Base-by-base conservation (phyloP, 108 stramenopile species). In the Epithemia pelagica region DNA sequence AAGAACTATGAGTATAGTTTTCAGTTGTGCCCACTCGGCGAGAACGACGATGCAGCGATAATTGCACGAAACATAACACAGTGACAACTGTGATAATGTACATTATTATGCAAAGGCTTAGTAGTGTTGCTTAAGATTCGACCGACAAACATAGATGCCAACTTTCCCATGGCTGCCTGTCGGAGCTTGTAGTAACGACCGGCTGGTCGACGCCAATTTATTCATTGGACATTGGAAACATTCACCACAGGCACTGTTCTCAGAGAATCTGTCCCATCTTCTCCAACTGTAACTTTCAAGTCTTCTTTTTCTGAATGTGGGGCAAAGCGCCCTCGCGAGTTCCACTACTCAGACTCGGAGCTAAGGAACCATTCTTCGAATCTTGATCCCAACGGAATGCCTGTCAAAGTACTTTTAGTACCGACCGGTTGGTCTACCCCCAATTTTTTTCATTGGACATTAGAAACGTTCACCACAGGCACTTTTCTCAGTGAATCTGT, bases 1-100 rank as follows among this genome's bases (percentile, higher is more conserved):
- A 28, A 60, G 32, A 66, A 70, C 0, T 76, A 73, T 53, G 37
- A 65, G 5, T 76, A 75, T 68, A 53, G 71, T 26, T 58, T 70
- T 30, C 64, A 56, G 57, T 30, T 68, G 15, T 32, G 68, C 25
- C 74, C 74, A 1, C 30, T 74, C 20, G 28, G 5, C 7, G 32
- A 58, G 5, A 53, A 59, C 0, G 72, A 66, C 28, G 59, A 73
- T 67, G 57, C 60, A 51, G 52, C 55, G 3, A 28, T 61, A 18
- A n/a, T 65, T 46, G 64, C 64, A 21, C 26, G 61, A n/a, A n/a
- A n/a, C n/a, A n/a, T n/a, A n/a, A n/a, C n/a, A n/a, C n/a, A n/a
- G n/a, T n/a, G n/a, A n/a, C n/a, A n/a, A n/a, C n/a, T n/a, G n/a
- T n/a, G n/a, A n/a, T n/a, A n/a, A n/a, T n/a, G n/a, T n/a, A n/a